These are phyloP conservation scores for Lathyrus aphaca DNA, from an alignment of 306 rosid species.

Conservation along the genomic window DNA sequence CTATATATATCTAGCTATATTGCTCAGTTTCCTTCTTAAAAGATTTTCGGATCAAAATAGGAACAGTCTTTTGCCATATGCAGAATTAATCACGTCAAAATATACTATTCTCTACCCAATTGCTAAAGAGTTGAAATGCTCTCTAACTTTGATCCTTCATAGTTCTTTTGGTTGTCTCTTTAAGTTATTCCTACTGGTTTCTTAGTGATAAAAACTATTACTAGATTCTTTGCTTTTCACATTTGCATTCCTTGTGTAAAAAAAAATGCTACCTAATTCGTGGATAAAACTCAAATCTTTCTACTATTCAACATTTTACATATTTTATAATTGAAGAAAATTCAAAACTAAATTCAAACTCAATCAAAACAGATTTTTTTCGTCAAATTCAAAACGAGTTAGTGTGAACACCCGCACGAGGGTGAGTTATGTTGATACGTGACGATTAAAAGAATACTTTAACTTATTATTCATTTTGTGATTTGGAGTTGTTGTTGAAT, in stretches of 20 bases:
- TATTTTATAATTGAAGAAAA: too few relatives aligned
- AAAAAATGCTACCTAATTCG: too few relatives aligned
- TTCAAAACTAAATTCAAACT: too few relatives aligned
- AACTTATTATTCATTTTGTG: too few relatives aligned
- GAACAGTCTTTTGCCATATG: constrained; percentile 25
- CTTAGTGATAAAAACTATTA: neutral
- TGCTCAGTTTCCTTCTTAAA: constrained; percentile 27
- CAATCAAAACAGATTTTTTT: too few relatives aligned
- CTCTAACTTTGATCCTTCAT: constrained; percentile 44
- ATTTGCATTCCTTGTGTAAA: neutral
- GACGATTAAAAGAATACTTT: too few relatives aligned
- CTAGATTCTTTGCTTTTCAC: constrained; percentile 30
- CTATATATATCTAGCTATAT: constrained; percentile 22
- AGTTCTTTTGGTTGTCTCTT: constrained; percentile 31
- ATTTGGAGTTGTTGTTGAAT: too few relatives aligned
- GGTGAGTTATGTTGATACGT: too few relatives aligned
- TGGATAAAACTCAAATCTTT: too few relatives aligned
- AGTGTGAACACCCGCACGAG: too few relatives aligned
- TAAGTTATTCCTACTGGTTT: constrained; percentile 15
- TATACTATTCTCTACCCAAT: constrained; percentile 43
- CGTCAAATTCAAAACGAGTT: too few relatives aligned
- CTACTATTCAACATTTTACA: too few relatives aligned
- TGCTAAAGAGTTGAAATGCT: constrained; percentile 38
- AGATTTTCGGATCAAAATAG: constrained; percentile 35
- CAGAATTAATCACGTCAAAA: constrained; percentile 35